These are phyloP conservation scores for Pseudocercospora fijiensis DNA, from an alignment of 2,329 filamentous ascomycete species.

Conservation along the genomic window DNA sequence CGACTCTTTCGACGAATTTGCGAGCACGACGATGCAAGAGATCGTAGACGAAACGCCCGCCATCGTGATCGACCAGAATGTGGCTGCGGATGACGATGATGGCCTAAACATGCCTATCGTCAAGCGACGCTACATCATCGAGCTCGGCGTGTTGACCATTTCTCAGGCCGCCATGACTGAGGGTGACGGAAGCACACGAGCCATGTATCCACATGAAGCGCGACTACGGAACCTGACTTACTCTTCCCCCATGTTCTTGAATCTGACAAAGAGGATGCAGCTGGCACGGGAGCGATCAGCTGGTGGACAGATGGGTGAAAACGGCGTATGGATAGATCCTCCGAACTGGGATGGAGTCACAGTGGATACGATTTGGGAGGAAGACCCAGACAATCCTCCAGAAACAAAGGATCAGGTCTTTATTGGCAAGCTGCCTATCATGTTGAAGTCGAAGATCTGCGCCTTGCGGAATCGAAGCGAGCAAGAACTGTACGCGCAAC, in stretches of 20 bases:
- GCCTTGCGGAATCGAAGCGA: slow-evolving; percentile 81
- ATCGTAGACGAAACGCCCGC: slow-evolving; percentile 88
- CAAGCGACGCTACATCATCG: slow-evolving; percentile 89
- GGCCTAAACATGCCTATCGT: slow-evolving; percentile 65
- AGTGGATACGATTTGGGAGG: slow-evolving; percentile 48
- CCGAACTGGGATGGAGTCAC: slow-evolving; percentile 43
- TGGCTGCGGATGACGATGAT: slow-evolving; percentile 72
- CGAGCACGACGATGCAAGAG: slow-evolving; percentile 88
- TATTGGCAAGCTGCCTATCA: slow-evolving; percentile 93
- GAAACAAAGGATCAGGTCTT: slow-evolving; percentile 63
- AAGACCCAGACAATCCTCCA: slow-evolving; percentile 30
- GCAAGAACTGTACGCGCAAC: slow-evolving; percentile 82
- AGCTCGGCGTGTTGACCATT: slow-evolving; percentile 86
- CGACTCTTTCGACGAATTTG: slow-evolving; percentile 97
- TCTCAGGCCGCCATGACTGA: slow-evolving; percentile 89
- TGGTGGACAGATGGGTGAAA: slow-evolving; percentile 62
- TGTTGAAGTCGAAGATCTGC: slow-evolving; percentile 97
- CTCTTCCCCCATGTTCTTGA: slow-evolving; percentile 83
- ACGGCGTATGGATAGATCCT: slow-evolving; percentile 50
- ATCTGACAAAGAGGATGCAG: slow-evolving; percentile 80
- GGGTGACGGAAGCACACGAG: slow-evolving; percentile 81
- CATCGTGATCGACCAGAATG: slow-evolving; percentile 90
- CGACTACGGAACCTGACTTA: slow-evolving; percentile 95
- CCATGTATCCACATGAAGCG: slow-evolving; percentile 89
- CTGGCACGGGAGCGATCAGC: slow-evolving; percentile 76